Conservation (phyloP, 2,329 filamentous ascomycete species). For the Colletotrichum abscissum region DNA sequence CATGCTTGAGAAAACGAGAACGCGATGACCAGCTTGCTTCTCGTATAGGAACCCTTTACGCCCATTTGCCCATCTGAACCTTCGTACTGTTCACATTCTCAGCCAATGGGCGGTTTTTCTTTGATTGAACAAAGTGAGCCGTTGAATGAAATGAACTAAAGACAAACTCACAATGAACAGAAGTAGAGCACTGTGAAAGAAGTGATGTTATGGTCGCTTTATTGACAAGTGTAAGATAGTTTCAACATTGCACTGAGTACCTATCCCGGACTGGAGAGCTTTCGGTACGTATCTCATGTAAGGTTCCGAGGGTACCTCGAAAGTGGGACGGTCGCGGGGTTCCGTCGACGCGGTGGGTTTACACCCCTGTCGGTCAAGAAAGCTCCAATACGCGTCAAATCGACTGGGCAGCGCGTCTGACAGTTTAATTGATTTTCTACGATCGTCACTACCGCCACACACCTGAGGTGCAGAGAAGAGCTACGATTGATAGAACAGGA, state of each 20-base stretch:
- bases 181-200: too few species aligned
- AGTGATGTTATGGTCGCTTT: too few species aligned
- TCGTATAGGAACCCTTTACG: not conserved
- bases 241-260: not conserved
- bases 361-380: slow-evolving; percentile 16
- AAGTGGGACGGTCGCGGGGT: slow-evolving; percentile 27
- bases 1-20: not conserved
- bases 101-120: not conserved
- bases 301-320: not conserved
- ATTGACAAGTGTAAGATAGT: not conserved
- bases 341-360: not conserved
- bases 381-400: slow-evolving; percentile 28
- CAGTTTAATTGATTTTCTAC: slow-evolving; percentile 33
- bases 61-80: not conserved
- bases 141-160: not conserved
- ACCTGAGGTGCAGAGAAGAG: not conserved
- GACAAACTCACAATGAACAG: too few species aligned
- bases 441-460: not conserved
- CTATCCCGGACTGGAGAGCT: not conserved
- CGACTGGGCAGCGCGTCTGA: slow-evolving; percentile 21
- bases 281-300: not conserved
- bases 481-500: not conserved
- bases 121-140: not conserved
- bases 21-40: not conserved
- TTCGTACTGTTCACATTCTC: not conserved